Conservation (phyloP, 768 basidiomycete genomes). For the Lentinula lateritia region DNA sequence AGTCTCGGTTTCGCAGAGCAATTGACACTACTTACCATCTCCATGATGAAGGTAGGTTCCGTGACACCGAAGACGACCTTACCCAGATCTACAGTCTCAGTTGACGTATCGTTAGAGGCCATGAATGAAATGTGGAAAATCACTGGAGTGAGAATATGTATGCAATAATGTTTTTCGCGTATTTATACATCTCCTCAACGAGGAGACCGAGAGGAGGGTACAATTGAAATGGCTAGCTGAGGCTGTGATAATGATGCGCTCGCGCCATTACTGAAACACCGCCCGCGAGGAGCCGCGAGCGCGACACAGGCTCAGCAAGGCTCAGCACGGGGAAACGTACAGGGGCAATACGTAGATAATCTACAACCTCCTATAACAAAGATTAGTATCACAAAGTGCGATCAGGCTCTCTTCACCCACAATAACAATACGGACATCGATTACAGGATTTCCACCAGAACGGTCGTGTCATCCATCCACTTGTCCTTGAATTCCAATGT, state of each 20-base stretch:
- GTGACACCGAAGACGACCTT: neutral
- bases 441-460: constrained; percentile 27
- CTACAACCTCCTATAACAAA: too few relatives aligned
- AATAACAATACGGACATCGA: neutral
- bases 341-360: too few relatives aligned
- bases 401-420: neutral
- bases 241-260: neutral
- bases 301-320: too few relatives aligned
- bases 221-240: too few relatives aligned
- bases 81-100: neutral
- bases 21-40: neutral
- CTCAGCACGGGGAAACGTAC: too few relatives aligned
- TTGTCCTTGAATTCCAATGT: constrained; percentile 40
- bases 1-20: neutral
- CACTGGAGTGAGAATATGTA: neutral
- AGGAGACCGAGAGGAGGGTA: neutral
- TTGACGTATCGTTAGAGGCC: neutral
- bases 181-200: neutral
- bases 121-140: neutral
- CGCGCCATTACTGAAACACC: too few relatives aligned
- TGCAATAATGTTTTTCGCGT: too few relatives aligned
- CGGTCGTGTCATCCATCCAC: constrained; percentile 60
- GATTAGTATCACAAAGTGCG: too few relatives aligned
- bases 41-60: neutral
- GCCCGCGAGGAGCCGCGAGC: too few relatives aligned